These are phyloP conservation scores for Batkoa obscura DNA, from an alignment of 371 early-diverging fungal species.

Conservation along the genomic window DNA sequence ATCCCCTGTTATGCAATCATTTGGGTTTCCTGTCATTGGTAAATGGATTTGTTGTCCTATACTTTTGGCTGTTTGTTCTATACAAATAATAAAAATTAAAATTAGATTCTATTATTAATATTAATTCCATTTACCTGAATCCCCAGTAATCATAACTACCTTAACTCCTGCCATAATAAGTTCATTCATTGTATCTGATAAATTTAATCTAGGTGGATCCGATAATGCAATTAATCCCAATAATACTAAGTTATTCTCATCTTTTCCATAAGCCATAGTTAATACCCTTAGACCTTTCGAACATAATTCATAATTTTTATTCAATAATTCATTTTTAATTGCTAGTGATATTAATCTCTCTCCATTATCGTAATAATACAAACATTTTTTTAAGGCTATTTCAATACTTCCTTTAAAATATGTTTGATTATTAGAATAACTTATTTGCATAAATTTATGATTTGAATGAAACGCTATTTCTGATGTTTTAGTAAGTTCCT, in stretches of 20 bases:
- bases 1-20: conserved; percentile 40
- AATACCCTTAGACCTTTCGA: conserved; percentile 72
- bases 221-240: conserved; percentile 68
- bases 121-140: conserved; percentile 34
- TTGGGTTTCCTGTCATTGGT: conserved; percentile 25
- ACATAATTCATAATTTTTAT: conserved; percentile 48
- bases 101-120: background rate
- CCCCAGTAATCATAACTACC: conserved; percentile 82
- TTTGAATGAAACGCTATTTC: conserved; percentile 83
- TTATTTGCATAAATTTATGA: conserved; percentile 74
- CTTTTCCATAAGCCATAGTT: conserved; percentile 39
- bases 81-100: background rate
- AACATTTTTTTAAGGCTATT: no score
- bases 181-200: conserved; percentile 35
- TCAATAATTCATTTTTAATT: conserved; percentile 15
- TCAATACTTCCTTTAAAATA: background rate
- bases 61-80: conserved; percentile 52
- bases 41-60: conserved; percentile 63
- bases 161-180: conserved; percentile 54
- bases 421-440: conserved; percentile 13
- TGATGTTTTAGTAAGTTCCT: background rate
- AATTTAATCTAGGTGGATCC: conserved; percentile 67
- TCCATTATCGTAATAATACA: conserved; percentile 14
- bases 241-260: conserved; percentile 32
- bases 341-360: conserved; percentile 13